A percentile compares a stretch with the other conserved stretches of the same genome.
phyloP scores from a whole-genome alignment of 2,329 filamentous ascomycete species.

The Fusarium sterilihyphosum region DNA sequence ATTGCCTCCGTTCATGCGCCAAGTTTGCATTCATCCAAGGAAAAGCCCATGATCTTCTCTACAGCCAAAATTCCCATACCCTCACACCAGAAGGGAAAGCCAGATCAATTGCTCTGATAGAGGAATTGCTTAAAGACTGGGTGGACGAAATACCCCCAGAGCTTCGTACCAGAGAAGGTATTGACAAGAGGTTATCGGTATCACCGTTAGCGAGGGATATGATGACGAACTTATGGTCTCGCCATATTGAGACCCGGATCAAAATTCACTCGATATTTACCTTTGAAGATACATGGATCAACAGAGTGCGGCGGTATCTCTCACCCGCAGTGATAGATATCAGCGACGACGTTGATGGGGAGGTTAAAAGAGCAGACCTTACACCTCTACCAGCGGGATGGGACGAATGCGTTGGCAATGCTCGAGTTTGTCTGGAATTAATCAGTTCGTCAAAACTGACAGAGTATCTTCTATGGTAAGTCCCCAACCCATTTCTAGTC shows the following conservation, averaged over 20 bases:
- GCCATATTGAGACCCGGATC: slow-evolving; percentile 29
- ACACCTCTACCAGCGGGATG: slow-evolving; percentile 28
- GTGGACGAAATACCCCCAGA: slow-evolving; percentile 11
- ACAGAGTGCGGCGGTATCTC: slow-evolving; percentile 22
- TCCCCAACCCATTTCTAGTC: fast-evolving
- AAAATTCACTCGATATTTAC: slow-evolving; percentile 31
- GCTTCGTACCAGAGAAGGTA: neutral
- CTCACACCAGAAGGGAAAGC: slow-evolving; percentile 9
- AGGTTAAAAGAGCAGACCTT: slow-evolving; percentile 13
- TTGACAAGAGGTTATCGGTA: slow-evolving; percentile 5
- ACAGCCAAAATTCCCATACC: slow-evolving; percentile 2
- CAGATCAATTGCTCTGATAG: neutral
- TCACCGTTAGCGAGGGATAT: neutral
- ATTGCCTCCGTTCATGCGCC: slow-evolving; percentile 21
- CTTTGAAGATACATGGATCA: slow-evolving; percentile 31
- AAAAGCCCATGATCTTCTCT: slow-evolving; percentile 29
- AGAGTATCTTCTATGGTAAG: slow-evolving; percentile 34
- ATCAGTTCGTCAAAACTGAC: neutral
- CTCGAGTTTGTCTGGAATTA: slow-evolving; percentile 23
- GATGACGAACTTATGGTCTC: slow-evolving; percentile 25
- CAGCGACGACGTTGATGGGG: slow-evolving; percentile 10
- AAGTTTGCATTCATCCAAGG: slow-evolving; percentile 36
- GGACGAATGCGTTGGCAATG: slow-evolving; percentile 26
- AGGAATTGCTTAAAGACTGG: slow-evolving; percentile 26
- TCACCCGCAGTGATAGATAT: slow-evolving; percentile 28